Percentiles rank a stretch among this genome's conserved stretches.
Conservation (phyloP, 305 asterid genomes). For the Fraxinus xanthoxyloides region DNA sequence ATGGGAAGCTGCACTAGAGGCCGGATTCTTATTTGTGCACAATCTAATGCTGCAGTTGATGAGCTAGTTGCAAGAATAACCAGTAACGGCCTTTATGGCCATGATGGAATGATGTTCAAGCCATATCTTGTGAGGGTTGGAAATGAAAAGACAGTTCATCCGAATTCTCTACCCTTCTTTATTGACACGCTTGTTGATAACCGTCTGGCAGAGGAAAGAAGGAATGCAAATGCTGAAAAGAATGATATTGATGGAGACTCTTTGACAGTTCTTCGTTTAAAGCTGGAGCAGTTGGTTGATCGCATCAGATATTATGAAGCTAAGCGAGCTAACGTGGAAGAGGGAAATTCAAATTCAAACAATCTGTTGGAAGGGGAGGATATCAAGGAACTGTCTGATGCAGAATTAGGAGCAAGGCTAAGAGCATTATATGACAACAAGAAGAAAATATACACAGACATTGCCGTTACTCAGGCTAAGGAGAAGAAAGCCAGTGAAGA, state of each 20-base stretch:
- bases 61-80: constrained; percentile 89
- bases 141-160: constrained; percentile 82
- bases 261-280: constrained; percentile 53
- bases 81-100: constrained; percentile 71
- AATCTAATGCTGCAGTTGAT: constrained; percentile 99
- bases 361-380: constrained; percentile 49
- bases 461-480: constrained; percentile 69
- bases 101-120: constrained; percentile 68
- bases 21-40: constrained; percentile 93
- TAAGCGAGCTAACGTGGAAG: constrained; percentile 69
- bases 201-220: constrained; percentile 63
- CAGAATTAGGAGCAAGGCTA: constrained; percentile 71
- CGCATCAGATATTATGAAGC: constrained; percentile 76
- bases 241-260: constrained; percentile 44
- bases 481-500: constrained; percentile 83
- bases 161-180: constrained; percentile 82
- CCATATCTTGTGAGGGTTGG: constrained; percentile 99
- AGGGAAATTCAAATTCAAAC: constrained; percentile 48
- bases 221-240: constrained; percentile 43
- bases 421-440: constrained; percentile 67
- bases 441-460: constrained; percentile 64
- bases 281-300: constrained; percentile 84
- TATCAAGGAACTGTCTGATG: constrained; percentile 55
- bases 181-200: constrained; percentile 90
- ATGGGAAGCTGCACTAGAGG: constrained; percentile 56